Conservation (phyloP, 1,139 yeast genomes). For the Yamadazyma dendronema region DNA sequence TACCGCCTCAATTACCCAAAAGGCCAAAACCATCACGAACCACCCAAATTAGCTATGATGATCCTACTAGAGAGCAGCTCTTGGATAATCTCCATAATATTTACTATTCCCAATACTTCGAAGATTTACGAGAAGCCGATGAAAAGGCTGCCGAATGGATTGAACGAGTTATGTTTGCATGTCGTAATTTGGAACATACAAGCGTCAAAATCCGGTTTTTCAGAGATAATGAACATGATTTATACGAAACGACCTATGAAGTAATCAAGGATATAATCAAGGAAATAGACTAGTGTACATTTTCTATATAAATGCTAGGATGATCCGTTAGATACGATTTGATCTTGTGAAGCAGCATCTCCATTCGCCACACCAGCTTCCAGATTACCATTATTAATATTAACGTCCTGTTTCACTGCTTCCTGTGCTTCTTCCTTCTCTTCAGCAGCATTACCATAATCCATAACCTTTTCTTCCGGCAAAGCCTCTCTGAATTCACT, state of each 20-base stretch:
- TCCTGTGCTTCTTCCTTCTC: constrained; percentile 2
- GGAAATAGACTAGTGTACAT: constrained; percentile 5
- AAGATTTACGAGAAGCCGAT: constrained; percentile 43
- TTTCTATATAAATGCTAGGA: constrained; percentile 1
- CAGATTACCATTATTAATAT: no score
- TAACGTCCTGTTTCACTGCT: constrained; percentile 2
- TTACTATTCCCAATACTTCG: constrained; percentile 27
- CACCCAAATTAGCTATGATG: constrained; percentile 5
- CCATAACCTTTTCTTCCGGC: constrained; percentile 42
- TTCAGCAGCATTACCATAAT: constrained; percentile 49
- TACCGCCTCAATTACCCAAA: constrained; percentile 17
- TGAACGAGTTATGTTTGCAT: constrained; percentile 37
- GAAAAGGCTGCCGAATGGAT: constrained; percentile 50
- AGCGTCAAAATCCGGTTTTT: constrained; percentile 36
- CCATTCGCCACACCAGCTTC: constrained; percentile 1
- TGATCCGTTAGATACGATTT: neutral
- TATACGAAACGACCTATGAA: constrained; percentile 21
- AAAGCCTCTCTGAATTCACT: constrained; percentile 55
- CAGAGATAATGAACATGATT: constrained; percentile 35
- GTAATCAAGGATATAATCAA: constrained; percentile 10
- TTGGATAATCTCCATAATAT: constrained; percentile 22
- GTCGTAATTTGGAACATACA: constrained; percentile 38
- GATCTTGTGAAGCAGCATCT: neutral
- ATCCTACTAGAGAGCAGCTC: constrained; percentile 14
- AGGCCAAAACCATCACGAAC: constrained; percentile 15